Base-by-base conservation (phyloP, 345 rosid species). In the Rubroshorea leprosula region DNA sequence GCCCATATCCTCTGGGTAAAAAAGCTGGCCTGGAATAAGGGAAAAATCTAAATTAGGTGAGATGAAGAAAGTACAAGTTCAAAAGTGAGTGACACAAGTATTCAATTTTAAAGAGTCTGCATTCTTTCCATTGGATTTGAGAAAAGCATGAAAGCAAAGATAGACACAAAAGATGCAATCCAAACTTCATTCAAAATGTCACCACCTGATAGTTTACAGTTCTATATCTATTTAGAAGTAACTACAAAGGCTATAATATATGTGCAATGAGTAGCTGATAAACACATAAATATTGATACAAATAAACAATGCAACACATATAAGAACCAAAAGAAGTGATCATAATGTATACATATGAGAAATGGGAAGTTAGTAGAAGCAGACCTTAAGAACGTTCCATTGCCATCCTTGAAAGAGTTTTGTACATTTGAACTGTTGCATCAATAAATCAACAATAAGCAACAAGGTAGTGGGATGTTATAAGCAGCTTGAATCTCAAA, bases 401-500 rank as follows among this genome's bases (percentile, higher is more conserved):
- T 70, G 58, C 47, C 64, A 55, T 72, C 68, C 45, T 69, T 72
- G 49, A 61, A 53, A 73, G 67, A 39, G 69, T 67, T 73, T 54
- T 57, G 65, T 54, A 74, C 75, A 67, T 60, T 45, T 14, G 72
- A 72, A 74, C 54, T 72, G 55, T 96, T 86, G 86, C 75, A 69
- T 25, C 61, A 66, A 46, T 53, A 67, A 66, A 57, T 57, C 12
- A 46, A 63, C 4, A 50, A 55, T 31, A 57, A 60, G 39, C 25
- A 61, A 22, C 20, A 53, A 16, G 53, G 18, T 49, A 4, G 57
- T 22, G 9, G 61, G 26, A n/a, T 23, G 48, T 14, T 25, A 18
- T 5, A 35, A n/a, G n/a, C n/a, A 56, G 49, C 27, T 35, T 17
- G 26, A 31, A 49, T 10, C 41, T 35, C 11, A 9, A 48, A 59